phyloP scores from a whole-genome alignment of 2,329 filamentous ascomycete genomes.

The Blastomyces parvus region DNA sequence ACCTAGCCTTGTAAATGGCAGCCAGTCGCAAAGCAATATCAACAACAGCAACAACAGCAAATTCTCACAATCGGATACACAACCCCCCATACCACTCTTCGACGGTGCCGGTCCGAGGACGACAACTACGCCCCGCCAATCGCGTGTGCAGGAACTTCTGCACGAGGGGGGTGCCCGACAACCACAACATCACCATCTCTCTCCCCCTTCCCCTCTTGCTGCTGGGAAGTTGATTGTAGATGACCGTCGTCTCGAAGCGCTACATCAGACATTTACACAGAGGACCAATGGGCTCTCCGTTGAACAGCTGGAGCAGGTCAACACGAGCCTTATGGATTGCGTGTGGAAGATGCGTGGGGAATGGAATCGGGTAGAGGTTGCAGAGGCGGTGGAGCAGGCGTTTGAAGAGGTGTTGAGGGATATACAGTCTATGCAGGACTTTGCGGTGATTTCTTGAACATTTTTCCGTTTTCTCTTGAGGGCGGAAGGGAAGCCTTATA shows the following conservation, averaged over 20 bases:
- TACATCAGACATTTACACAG: slow-evolving; percentile 56
- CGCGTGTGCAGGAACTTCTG: slow-evolving; percentile 8
- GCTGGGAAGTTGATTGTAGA: slow-evolving; percentile 30
- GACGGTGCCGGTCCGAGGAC: slow-evolving; percentile 24
- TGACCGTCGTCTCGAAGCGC: slow-evolving; percentile 42
- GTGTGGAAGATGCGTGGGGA: slow-evolving; percentile 72
- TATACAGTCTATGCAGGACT: slow-evolving; percentile 47
- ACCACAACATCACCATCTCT: slow-evolving; percentile 7
- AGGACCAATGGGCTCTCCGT: slow-evolving; percentile 70
- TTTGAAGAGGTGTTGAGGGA: slow-evolving; percentile 60
- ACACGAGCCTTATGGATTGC: slow-evolving; percentile 78
- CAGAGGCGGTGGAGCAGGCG: slow-evolving; percentile 51
- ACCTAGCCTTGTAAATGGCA: slow-evolving; percentile 23
- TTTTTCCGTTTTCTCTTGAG: background rate
- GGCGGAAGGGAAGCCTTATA: background rate
- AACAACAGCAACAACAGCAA: slow-evolving; percentile 14
- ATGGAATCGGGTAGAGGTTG: slow-evolving; percentile 73
- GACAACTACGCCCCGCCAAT: slow-evolving; percentile 18
- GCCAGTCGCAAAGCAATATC: slow-evolving; percentile 26
- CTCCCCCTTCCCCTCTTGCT: background rate
- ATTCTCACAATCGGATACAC: slow-evolving; percentile 22
- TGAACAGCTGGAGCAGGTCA: slow-evolving; percentile 91
- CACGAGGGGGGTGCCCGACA: slow-evolving; percentile 9
- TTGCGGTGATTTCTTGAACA: slow-evolving; percentile 13
- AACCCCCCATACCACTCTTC: slow-evolving; percentile 34